phyloP scores from a whole-genome alignment of 1,139 yeast species.

The Meyerozyma sp. region DNA sequence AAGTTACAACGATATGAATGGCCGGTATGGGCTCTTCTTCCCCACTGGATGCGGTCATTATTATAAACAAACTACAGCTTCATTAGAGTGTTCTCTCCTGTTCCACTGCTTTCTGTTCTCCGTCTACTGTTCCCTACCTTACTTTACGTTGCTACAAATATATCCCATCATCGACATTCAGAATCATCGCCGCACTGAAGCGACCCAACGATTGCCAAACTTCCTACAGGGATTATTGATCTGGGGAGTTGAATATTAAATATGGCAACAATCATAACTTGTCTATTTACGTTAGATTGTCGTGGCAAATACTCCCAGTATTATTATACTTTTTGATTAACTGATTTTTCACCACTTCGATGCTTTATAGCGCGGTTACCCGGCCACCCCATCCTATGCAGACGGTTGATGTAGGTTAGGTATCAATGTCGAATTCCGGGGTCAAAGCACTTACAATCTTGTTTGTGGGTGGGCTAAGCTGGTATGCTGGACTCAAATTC shows the following conservation, averaged over 20 bases:
- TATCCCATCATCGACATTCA: constrained; percentile 16
- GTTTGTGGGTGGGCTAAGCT: constrained; percentile 33
- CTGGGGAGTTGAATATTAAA: constrained; percentile 12
- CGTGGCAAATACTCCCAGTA: constrained; percentile 17
- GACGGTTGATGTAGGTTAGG: neutral
- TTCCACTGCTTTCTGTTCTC: neutral
- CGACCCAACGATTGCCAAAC: constrained; percentile 14
- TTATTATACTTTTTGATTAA: constrained; percentile 12
- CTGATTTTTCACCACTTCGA: constrained; percentile 3
- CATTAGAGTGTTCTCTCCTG: too few species aligned
- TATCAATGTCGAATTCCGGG: constrained; percentile 11
- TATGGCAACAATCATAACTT: constrained; percentile 16
- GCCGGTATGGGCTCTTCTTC: too few species aligned
- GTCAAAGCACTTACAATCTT: constrained; percentile 20
- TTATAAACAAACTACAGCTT: too few species aligned
- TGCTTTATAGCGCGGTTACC: constrained; percentile 1
- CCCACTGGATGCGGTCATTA: too few species aligned
- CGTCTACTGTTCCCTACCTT: neutral
- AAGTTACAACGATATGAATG: too few species aligned
- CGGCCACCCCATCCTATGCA: neutral
- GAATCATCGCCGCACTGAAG: constrained; percentile 7
- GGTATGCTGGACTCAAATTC: constrained; percentile 56
- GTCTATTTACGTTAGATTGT: constrained; percentile 16
- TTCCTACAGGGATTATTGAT: constrained; percentile 14
- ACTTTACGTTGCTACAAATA: constrained; percentile 4